Base-by-base conservation (phyloP, 805 yeast species). In the Torulaspora maleeae region DNA sequence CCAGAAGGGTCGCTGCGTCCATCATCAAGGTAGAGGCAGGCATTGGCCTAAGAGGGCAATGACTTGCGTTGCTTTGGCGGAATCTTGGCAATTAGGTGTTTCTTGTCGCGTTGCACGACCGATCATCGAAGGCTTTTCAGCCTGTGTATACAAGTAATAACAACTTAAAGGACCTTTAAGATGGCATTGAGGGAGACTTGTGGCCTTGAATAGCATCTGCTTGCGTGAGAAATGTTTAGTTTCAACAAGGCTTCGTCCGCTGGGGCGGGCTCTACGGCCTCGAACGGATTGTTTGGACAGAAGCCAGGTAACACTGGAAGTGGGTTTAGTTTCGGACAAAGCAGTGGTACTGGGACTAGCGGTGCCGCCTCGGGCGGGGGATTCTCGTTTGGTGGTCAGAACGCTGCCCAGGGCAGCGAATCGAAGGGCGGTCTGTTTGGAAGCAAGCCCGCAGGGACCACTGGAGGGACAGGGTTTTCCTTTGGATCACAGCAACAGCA, bases 261-360 rank as follows among this genome's bases (percentile, higher is more conserved):
- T 15, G 47, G 52, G 3, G 48, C 52, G 9, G 51, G 61, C 16
- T 35, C 46, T 13, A 17, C 35, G 16, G 38, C 33, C 30, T 43
- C 53, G 6, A 41, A 68, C 27, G 72, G 73, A 4, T 51, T 69
- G 28, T 60, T 60, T 42, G 66, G 66, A n/a, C 55, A 54, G 36
- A 51, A 47, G 40, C 10, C 43, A 22, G 44, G 50, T 35, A 43
- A 40, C 59, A 51, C 55, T 24, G 52, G 49, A 15, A 44, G 49
- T 20, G 52, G 52, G 6, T 36, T 58, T 22, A 63, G 49, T 20
- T 48, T 45, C 28, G 52, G 51, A 10, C 51, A 48, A 27, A 27
- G 20, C 27, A 44, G 25, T 33, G 37, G 27, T 11, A 41, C 20
- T 8, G 22, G 29, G 12, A 19, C 22, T 13, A 42, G 38, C 33